Base-by-base conservation (phyloP, 1,284 basidiomycete genomes). In the Austropuccinia psidii region DNA sequence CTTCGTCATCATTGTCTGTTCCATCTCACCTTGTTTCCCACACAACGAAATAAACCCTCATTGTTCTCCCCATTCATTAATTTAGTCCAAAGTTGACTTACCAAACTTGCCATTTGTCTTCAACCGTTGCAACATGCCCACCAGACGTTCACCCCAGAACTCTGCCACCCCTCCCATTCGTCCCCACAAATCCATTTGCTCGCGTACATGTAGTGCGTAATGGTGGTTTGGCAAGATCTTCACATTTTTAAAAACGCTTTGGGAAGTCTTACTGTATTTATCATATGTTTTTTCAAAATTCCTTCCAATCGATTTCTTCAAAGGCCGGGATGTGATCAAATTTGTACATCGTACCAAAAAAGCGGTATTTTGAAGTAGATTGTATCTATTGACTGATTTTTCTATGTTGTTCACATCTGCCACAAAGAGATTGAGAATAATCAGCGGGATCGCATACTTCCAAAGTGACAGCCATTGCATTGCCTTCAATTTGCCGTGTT, bases 1-100 rank as follows among this genome's bases (percentile, higher is more conserved):
- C n/a, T n/a, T n/a, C n/a, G n/a, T 27, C 50, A 68, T 68, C 65
- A 68, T 57, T 39, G 50, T 68, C 4, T 27, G 8, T 21, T 54
- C 21, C 65, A 68, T 41, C 33, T 67, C 33, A 6, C 41, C 64
- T 67, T 13, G 13, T 13, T n/a, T n/a, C n/a, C n/a, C n/a, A n/a
- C n/a, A n/a, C n/a, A n/a, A n/a, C n/a, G 21, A 39, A 37, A 35
- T 31, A n/a, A 11, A 54, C 5, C 11, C 2, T 37, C 21, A 11
- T 15, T 41, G n/a, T 11, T 21, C 9, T 5, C 19, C 37, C 39
- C 41, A n/a, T 54, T 55, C 24, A 24, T 27, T 17, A 52, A 4
- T n/a, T 37, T 17, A 35, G 4, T 45, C n/a, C 13, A 45, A n/a
- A 45, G n/a, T n/a, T n/a, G 50, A 52, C 50, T 52, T 24, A 52